Percentiles rank a stretch among this genome's conserved stretches.
Conservation (phyloP, 208 protist species). For the Acanthamoeba lenticulata region DNA sequence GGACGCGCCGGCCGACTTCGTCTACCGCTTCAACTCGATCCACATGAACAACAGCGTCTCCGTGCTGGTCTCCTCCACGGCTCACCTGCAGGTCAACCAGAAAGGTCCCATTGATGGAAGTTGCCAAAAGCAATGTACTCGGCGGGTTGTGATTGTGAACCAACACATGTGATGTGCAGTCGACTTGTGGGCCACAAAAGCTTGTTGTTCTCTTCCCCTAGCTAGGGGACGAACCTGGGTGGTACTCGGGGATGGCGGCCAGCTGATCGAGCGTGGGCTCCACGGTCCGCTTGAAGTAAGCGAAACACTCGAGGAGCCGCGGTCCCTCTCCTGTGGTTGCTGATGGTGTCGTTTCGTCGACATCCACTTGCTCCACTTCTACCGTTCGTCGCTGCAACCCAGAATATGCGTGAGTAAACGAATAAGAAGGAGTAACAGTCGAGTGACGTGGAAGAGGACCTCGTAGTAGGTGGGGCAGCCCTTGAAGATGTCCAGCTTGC, state of each 20-base stretch:
- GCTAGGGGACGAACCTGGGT: conserved; percentile 9
- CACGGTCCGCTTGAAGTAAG: conserved; percentile 16
- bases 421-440: neutral
- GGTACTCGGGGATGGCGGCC: neutral
- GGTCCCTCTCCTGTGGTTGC: neutral
- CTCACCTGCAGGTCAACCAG: conserved; percentile 33
- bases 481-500: conserved; percentile 24
- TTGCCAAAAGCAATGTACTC: neutral
- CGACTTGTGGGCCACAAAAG: no score
- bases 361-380: neutral
- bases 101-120: no score
- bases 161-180: neutral
- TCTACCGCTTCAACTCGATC: conserved; percentile 66
- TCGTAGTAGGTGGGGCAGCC: conserved; percentile 42
- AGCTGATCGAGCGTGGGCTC: neutral
- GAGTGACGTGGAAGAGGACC: neutral
- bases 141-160: no score
- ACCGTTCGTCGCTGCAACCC: neutral
- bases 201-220: neutral
- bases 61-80: neutral
- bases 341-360: neutral
- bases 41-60: conserved; percentile 49
- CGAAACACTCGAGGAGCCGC: conserved; percentile 45
- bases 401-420: no score
- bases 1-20: conserved; percentile 34